Percentiles rank a stretch among this genome's conserved stretches.
phyloP scores from a whole-genome alignment of 441 rosid genomes.

The Syzygium syzygioides region DNA sequence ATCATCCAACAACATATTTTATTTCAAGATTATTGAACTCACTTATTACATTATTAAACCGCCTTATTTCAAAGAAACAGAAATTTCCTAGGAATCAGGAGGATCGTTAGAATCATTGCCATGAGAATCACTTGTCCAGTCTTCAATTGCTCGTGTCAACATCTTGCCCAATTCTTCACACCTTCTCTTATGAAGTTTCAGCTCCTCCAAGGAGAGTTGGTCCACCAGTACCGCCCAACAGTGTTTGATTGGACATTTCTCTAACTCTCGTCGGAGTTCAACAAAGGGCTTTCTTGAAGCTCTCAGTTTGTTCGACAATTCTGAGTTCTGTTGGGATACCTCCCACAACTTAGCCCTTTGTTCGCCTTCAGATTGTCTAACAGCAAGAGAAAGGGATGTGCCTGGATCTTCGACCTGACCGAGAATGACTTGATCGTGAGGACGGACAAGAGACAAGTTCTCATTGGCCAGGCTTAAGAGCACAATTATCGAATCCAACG shows the following conservation, averaged over 20 bases:
- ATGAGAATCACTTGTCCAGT: background rate
- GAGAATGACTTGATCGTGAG: background rate
- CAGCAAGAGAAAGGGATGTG: background rate
- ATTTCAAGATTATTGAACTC: background rate
- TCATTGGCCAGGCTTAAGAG: background rate
- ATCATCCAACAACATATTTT: background rate
- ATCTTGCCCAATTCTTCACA: background rate
- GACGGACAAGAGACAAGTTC: background rate
- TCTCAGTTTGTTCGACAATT: background rate
- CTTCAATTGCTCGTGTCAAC: background rate
- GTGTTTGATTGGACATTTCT: background rate
- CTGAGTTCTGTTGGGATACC: background rate
- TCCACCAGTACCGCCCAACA: background rate
- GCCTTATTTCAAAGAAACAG: background rate
- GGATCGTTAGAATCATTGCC: background rate
- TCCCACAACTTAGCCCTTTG: background rate
- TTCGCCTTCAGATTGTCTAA: background rate
- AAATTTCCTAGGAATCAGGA: background rate
- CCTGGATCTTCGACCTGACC: background rate
- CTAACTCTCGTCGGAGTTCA: background rate
- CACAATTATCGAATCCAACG: no score
- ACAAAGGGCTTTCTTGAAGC: background rate
- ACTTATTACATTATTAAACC: background rate
- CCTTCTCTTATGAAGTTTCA: background rate
- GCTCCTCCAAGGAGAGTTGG: background rate